Conservation (phyloP, 2,329 filamentous ascomycete species). For the Intubia oerlemansii region DNA sequence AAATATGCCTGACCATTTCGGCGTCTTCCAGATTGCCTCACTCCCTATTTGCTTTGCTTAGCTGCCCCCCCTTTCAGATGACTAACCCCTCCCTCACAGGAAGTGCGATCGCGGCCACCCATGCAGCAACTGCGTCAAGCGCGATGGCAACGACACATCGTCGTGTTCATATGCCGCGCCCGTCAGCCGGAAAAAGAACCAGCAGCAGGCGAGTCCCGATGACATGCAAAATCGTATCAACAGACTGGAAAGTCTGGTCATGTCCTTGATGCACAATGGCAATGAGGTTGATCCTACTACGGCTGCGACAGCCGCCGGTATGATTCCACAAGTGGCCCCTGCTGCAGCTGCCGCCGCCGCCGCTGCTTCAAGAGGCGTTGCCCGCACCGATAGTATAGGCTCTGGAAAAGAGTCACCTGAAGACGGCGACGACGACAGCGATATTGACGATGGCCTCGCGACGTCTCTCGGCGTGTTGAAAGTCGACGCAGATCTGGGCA, state of each 20-base stretch:
- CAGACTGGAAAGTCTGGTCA: constrained; percentile 72
- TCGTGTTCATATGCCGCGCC: constrained; percentile 73
- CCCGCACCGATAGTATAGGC: constrained; percentile 22
- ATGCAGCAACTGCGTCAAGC: constrained; percentile 87
- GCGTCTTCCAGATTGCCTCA: no score
- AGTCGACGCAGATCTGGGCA: constrained; percentile 55
- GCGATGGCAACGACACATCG: constrained; percentile 58
- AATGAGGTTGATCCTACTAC: constrained; percentile 21
- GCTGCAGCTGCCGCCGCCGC: no score
- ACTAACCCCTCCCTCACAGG: no score
- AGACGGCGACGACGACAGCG: constrained; percentile 40
- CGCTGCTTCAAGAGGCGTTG: no score
- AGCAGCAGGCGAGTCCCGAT: constrained; percentile 47
- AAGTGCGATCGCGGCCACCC: constrained; percentile 88
- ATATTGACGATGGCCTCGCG: constrained; percentile 45
- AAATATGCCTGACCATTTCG: no score
- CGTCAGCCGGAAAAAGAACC: constrained; percentile 49
- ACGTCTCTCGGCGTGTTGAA: constrained; percentile 66
- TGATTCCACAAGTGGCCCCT: no score
- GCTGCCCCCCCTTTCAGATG: no score
- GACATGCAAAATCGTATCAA: constrained; percentile 99
- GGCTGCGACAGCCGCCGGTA: constrained; percentile 9
- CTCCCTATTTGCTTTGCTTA: no score
- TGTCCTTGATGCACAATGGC: constrained; percentile 86
- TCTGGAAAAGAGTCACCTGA: constrained; percentile 17